Base-by-base conservation (phyloP, 192 early-diverging fungal genomes). In the Linnemannia hyalina region DNA sequence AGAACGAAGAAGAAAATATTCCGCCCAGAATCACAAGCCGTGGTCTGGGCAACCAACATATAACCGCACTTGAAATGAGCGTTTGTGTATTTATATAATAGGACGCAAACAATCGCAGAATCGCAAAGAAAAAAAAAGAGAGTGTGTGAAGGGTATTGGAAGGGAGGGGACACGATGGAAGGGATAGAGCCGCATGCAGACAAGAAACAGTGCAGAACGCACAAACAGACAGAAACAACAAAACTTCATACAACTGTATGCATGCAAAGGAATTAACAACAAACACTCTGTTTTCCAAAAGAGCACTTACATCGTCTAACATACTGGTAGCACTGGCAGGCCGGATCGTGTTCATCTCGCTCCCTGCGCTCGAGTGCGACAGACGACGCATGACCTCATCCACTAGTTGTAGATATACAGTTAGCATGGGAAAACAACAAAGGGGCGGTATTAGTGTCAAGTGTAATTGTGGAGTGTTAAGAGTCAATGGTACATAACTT, bases 101-200 rank as follows among this genome's bases (percentile, higher is more conserved):
- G 49, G 36, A 73, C 52, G 65, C 47, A 63, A 52, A 68, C 32
- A 38, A 73, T 81, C 72, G 72, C 80, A 47, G n/a, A 75, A 81
- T 76, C 73, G 73, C 80, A 81, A 35, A 70, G 74, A 80, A 68
- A 32, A 65, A 69, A 81, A 74, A 81, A 41, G 20, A 55, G 9
- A 57, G n/a, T 18, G 52, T 1, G 52, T 18, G 18, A 18, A 23
- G 52, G 52, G 3, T 54, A 1, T 23, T 49, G 47, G 18, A 4
- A 23, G n/a, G 0, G 40, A 42, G 42, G 70, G 69, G 9, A 46
- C 10, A 44, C 11, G 38, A 70, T 38, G 70, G 23, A 65, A 35
- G 11, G 26, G 10, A 65, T 3, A 32, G 60, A 32, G 11, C 29
- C 8, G 13, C 60, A 13, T n/a, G 60, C 26, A 26, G 26, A n/a